Base-by-base conservation (phyloP, 1,284 basidiomycete species). In the Melampsora medusae region DNA sequence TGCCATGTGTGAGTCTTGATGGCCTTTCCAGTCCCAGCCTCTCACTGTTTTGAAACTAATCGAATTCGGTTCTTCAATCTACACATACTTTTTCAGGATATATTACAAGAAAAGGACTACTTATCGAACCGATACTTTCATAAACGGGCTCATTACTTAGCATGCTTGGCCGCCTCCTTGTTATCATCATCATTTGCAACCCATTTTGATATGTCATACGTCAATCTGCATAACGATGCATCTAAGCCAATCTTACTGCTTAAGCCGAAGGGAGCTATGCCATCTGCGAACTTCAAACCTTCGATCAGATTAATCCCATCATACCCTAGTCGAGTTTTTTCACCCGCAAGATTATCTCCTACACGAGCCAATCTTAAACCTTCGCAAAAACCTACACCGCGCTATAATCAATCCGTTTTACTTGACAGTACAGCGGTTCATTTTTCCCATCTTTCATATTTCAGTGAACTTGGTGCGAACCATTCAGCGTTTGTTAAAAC, bases 41-140 rank as follows among this genome's bases (percentile, higher is more conserved):
- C 22, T 31, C 33, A 38, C 22, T 46, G 33, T 48, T 12, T 70
- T 28, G 33, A 33, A 25, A 65, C 22, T 53, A 25, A 10, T 53
- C n/a, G 16, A 3, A n/a, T 10, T n/a, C 14, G 14, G 38, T 16
- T 9, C 22, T 46, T 14, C 10, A 6, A 22, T 66, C 12, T n/a
- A 12, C 33, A 48, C 50, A 50, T 25, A 38, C 31, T 25, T 61
- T 78, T 78, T 3, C 80, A 93, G 89, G 81, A 80, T 61, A 84
- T 97, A 33, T 94, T 99, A 81, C 93, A 97, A 84, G 92, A 95
- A 80, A 99, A 98, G 83, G 96, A 99, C 82, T 92, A 94, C 79
- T 85, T 94, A 73, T 91, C 95, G 81, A 88, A 89, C 48, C 89
- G 97, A 22, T 95, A 92, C 83, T 95, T 96, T 82, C 91, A 96